Base-by-base conservation (phyloP, 768 basidiomycete genomes). In the Kwoniella sp. region DNA sequence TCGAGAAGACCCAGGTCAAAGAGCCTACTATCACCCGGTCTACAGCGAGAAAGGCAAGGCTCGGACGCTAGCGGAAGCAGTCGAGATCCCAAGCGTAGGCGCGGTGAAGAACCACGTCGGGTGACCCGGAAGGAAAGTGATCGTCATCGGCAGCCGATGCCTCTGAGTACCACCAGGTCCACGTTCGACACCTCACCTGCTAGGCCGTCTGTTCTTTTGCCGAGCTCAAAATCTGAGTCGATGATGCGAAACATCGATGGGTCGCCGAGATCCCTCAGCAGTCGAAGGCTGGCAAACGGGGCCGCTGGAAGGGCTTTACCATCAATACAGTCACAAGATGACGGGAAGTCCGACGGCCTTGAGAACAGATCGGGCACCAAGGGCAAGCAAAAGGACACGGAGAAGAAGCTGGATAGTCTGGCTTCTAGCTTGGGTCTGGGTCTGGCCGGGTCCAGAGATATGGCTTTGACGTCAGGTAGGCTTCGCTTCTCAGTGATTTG, bases 391-490 rank as follows among this genome's bases (percentile, higher is more conserved):
- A 57, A 47, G 17, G 60, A 53, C 10, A 39, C 14, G 2, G 7
- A 25, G 1, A 27, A 46, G 22, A 40, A 41, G 7, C 38, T 12
- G 5, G 42, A 39, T 43, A 57, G 42, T 37, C 50, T 66, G 12
- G 64, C 56, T 3, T 50, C 64, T n/a, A 62, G 60, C 39, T 33
- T 66, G 28, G 64, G 64, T 3, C 33, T 66, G 11, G 45, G 50
- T 5, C 31, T 49, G 12, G 50, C 45, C 11, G 46, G 32, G 12
- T 19, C 26, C 4, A 51, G 54, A 34, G 63, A 64, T 15, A 49
- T 50, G 32, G 56, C 60, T 37, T 29, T 65, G 29, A 65, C 33
- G 26, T 37, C 58, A 41, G 63, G 63, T 65, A 27, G 17, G 58
- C 56, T 9, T 4, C 11, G 32, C 20, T 27, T 17, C 17, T 17